Evolutionary conservation across 2,329 filamentous ascomycete species (phyloP).

Genomic region (Fusarium bulbicola): DNA sequence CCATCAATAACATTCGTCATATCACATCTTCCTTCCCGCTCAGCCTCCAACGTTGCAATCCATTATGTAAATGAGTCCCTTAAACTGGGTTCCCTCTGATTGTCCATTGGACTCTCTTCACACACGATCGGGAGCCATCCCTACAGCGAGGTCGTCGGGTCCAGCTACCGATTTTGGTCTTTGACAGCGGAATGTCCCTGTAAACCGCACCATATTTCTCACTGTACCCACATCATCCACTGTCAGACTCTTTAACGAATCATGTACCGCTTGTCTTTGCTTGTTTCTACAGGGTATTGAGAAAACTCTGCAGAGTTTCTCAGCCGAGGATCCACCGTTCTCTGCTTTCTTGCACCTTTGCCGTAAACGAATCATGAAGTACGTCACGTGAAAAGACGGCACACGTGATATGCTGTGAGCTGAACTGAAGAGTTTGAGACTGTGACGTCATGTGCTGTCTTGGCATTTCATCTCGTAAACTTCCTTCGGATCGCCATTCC

Average conservation of each 20-base stretch:
- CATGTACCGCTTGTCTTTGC: neutral
- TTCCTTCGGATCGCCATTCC: neutral
- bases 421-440: neutral
- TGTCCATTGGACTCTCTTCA: neutral
- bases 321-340: neutral
- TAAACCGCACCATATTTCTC: slow-evolving; percentile 12
- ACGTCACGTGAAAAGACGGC: slow-evolving; percentile 7
- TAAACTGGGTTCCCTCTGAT: neutral
- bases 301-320: slow-evolving; percentile 27
- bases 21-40: neutral
- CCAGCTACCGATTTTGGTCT: slow-evolving; percentile 6
- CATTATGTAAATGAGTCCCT: slow-evolving; percentile 4
- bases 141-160: slow-evolving; percentile 3
- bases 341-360: neutral
- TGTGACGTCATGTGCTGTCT: slow-evolving; percentile 20
- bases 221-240: slow-evolving; percentile 10
- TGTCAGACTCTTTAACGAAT: slow-evolving; percentile 14
- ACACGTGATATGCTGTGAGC: neutral
- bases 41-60: neutral
- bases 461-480: slow-evolving; percentile 8
- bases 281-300: slow-evolving; percentile 1
- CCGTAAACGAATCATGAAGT: slow-evolving; percentile 15
- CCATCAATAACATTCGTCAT: neutral
- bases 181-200: neutral
- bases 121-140: slow-evolving; percentile 5